Base-by-base conservation (phyloP, 2,329 filamentous ascomycete species). In the Penicillium sp. region DNA sequence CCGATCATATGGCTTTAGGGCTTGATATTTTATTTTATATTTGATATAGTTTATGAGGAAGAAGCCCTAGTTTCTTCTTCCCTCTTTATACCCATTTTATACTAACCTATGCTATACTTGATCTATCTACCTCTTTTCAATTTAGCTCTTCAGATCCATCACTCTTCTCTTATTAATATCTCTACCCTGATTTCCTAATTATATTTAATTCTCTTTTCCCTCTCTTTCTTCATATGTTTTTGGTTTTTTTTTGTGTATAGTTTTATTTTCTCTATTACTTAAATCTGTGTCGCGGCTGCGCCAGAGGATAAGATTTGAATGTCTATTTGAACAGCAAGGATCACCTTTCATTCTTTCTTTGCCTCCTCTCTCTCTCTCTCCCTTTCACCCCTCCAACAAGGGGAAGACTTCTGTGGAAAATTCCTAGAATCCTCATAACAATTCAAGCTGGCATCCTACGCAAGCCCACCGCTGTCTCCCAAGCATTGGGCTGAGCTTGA, bases 381-480 rank as follows among this genome's bases (percentile, higher is more conserved):
- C 5, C 42, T 37, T 11, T 26, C 14, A 10, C 26, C 22, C 5
- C 35, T 31, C 33, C 44, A 33, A 42, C 25, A 25, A 28, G 51
- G 45, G 33, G 30, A 45, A 45, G 25, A 31, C 12, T 16, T 33
- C 26, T 2, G 17, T 40, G 33, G 12, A 46, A 28, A 22, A 12
- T 25, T 28, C 42, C 19, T 58, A 12, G 19, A 31, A n/a, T 49
- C 22, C n/a, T 38, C 38, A 22, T 37, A 46, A 57, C 10, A 46
- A 42, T 77, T 72, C 82, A 88, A 87, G 73, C 83, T 88, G 85
- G 85, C 84, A 78, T 78, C 80, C 67, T 84, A 84, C 79, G 80
- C 81, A 69, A 82, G 80, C 67, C 81, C 80, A 73, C 81, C 82
- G 78, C 78, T 84, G 74, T 84, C 85, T 79, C 85, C 85, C 78